Evolutionary conservation across 2,329 filamentous ascomycete genomes (phyloP).

Genomic region (Cadophora luteo-olivacea): DNA sequence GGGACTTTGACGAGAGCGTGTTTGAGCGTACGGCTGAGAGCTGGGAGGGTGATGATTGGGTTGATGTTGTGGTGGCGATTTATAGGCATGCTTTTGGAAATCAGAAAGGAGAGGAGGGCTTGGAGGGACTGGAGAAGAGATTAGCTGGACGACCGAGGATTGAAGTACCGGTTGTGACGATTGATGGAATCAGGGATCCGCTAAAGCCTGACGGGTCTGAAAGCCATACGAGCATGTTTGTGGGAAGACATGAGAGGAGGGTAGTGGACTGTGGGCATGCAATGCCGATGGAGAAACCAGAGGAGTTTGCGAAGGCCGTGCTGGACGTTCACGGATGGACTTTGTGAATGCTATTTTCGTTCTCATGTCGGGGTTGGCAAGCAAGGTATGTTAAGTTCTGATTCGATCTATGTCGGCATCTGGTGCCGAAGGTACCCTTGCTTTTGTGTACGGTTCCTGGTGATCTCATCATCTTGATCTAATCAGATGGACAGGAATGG

Average conservation of each 20-base stretch:
- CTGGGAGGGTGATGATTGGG: conserved; percentile 4
- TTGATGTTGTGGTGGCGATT: background rate
- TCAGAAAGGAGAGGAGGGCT: background rate
- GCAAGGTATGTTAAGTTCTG: background rate
- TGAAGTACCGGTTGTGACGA: background rate
- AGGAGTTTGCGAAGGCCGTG: conserved; percentile 3
- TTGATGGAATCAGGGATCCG: conserved; percentile 1
- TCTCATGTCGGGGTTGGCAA: background rate
- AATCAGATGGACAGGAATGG: background rate
- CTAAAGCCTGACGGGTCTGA: conserved; percentile 3
- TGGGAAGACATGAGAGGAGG: background rate
- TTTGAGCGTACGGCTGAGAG: background rate
- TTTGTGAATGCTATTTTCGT: background rate
- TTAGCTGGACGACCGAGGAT: background rate
- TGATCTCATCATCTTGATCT: background rate
- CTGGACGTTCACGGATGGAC: conserved; percentile 2
- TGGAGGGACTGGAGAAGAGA: background rate
- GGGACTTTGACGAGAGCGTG: background rate
- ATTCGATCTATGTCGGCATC: background rate
- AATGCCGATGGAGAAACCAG: background rate
- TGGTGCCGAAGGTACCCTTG: background rate
- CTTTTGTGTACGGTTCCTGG: too few species aligned
- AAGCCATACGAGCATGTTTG: background rate
- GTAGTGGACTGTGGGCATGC: conserved; percentile 1
- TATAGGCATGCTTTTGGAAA: conserved; percentile 8